phyloP scores from a whole-genome alignment of 768 basidiomycete species.

The Hericium rajendrae region DNA sequence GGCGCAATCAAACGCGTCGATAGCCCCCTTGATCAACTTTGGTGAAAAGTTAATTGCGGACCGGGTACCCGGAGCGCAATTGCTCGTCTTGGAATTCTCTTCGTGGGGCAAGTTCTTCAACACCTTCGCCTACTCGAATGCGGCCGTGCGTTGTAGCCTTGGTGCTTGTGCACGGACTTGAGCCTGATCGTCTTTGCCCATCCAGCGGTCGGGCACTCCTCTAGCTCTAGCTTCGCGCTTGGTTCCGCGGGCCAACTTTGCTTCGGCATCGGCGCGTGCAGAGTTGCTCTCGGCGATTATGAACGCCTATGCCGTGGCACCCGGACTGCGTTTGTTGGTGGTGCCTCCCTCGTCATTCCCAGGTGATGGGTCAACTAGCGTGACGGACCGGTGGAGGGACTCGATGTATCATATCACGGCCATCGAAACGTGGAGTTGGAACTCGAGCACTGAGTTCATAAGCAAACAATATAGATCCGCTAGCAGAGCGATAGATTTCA shows the following conservation, averaged over 20 bases:
- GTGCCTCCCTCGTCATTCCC: background rate
- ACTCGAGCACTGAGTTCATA: constrained; percentile 31
- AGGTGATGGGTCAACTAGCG: background rate
- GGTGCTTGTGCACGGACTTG: no score
- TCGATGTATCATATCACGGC: constrained; percentile 39
- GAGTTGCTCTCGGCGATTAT: constrained; percentile 34
- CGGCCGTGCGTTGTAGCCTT: constrained; percentile 23
- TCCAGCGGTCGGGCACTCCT: constrained; percentile 29
- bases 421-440: constrained; percentile 35
- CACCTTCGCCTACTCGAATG: constrained; percentile 26
- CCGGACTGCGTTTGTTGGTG: background rate
- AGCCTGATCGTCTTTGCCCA: background rate
- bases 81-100: constrained; percentile 30
- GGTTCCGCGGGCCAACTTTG: constrained; percentile 31
- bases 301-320: constrained; percentile 11
- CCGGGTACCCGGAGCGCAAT: constrained; percentile 12
- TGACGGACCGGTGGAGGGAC: constrained; percentile 31
- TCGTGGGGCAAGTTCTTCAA: constrained; percentile 33
- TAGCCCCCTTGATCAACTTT: constrained; percentile 6
- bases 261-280: constrained; percentile 20
- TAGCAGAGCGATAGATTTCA: background rate
- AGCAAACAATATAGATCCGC: background rate
- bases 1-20: constrained; percentile 2
- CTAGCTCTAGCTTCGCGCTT: constrained; percentile 36
- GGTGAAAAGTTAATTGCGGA: constrained; percentile 1